phyloP scores from a whole-genome alignment of 225 moss, liverwort and hornwort genomes.

The Ulota crispa region DNA sequence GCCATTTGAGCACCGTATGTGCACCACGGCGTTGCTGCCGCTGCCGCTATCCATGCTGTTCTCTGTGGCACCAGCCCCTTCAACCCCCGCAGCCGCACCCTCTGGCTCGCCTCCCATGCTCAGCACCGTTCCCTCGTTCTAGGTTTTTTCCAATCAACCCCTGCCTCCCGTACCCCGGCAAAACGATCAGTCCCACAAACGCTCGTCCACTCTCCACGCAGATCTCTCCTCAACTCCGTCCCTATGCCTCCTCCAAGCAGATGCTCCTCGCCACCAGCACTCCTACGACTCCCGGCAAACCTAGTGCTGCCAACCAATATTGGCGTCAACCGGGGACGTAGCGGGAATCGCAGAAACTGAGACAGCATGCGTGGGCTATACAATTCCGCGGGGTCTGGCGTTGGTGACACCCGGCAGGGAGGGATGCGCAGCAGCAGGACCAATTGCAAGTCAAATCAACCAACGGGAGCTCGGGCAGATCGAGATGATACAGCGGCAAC shows the following conservation, averaged over 20 bases:
- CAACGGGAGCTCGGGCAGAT: background rate
- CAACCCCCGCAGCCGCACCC: conserved; percentile 33
- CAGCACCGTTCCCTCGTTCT: background rate
- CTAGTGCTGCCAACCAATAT: background rate
- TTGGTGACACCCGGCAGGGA: background rate
- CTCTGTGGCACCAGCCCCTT: background rate
- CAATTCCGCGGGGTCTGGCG: background rate
- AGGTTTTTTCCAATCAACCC: conserved; percentile 5
- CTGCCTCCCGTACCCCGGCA: background rate
- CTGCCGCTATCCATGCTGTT: background rate
- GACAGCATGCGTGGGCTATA: background rate
- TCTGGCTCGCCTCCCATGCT: conserved; percentile 71
- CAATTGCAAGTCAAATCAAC: background rate
- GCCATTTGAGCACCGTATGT: conserved; percentile 85
- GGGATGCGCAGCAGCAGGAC: background rate
- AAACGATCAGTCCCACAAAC: background rate
- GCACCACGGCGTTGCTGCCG: conserved; percentile 46
- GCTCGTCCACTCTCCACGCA: background rate
- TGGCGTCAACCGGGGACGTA: background rate
- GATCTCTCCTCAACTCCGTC: too few relatives aligned
- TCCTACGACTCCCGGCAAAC: background rate
- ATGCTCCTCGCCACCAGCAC: background rate
- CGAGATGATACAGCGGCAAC: background rate
- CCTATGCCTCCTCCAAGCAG: too few relatives aligned
- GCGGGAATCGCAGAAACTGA: background rate